Conservation (phyloP, 2,329 filamentous ascomycete species). For the Colletotrichum sp. region DNA sequence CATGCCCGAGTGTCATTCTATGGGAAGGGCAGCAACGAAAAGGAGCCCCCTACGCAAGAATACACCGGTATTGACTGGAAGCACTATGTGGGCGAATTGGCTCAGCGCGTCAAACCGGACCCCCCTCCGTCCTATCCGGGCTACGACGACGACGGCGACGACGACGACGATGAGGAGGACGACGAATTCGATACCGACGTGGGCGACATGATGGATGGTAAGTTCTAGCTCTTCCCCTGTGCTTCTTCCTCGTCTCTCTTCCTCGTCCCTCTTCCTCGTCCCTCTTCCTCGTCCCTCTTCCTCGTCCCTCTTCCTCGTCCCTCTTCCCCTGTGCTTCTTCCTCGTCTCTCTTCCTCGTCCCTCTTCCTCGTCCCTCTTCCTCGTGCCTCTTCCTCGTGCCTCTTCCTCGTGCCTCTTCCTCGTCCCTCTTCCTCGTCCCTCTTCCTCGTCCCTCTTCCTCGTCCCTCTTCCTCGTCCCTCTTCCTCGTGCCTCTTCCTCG, state of each 20-base stretch:
- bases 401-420: background rate
- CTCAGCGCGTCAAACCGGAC: constrained; percentile 11
- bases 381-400: too few relatives aligned
- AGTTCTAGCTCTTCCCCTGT: background rate
- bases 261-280: too few relatives aligned
- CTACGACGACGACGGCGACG: background rate
- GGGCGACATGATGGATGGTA: constrained; percentile 4
- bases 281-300: background rate
- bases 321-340: too few relatives aligned
- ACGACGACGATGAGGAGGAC: background rate
- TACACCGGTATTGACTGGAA: constrained; percentile 41
- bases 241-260: background rate
- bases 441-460: too few relatives aligned
- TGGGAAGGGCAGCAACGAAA: background rate
- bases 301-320: background rate
- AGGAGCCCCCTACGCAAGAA: constrained; percentile 5
- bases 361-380: too few relatives aligned
- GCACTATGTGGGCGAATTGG: constrained; percentile 36
- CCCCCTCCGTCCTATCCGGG: background rate
- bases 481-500: background rate
- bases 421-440: background rate
- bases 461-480: background rate
- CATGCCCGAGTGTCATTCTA: background rate
- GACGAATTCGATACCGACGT: background rate
- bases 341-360: too few relatives aligned